Conservation (phyloP, 345 rosid genomes). For the Syzygium oleosum region DNA sequence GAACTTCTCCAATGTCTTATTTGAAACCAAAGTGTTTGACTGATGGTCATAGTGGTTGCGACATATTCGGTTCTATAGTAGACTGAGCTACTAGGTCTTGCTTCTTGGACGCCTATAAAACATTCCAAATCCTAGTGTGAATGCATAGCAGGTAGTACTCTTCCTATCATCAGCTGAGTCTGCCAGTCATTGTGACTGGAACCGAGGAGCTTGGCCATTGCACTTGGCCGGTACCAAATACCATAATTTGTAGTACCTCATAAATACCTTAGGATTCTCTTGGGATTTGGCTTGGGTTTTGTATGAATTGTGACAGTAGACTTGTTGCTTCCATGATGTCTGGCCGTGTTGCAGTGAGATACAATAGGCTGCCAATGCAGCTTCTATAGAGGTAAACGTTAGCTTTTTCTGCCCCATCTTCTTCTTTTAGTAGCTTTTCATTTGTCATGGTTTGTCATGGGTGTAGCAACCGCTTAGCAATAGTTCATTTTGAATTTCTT, state of each 20-base stretch:
- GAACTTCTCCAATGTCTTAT: neutral
- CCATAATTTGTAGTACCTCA: neutral
- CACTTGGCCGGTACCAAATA: neutral
- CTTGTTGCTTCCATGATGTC: neutral
- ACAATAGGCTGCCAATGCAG: neutral
- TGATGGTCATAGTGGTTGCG: neutral
- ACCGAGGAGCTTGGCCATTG: neutral
- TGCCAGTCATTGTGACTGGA: neutral
- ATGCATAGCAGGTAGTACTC: neutral
- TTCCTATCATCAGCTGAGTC: neutral
- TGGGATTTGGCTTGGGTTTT: neutral
- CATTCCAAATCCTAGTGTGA: neutral
- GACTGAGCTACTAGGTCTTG: neutral
- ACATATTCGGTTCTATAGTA: no score
- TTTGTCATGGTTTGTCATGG: neutral
- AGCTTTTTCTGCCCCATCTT: neutral
- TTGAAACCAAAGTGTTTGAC: neutral
- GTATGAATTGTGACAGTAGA: neutral
- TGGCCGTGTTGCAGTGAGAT: neutral
- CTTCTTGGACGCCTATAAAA: neutral
- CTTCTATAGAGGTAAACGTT: neutral
- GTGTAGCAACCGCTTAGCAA: neutral
- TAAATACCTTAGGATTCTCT: neutral
- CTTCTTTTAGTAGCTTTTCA: neutral
- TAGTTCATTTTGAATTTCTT: neutral